Conservation (phyloP, 352 stramenopile genomes). For the Globisporangium barbulae region DNA sequence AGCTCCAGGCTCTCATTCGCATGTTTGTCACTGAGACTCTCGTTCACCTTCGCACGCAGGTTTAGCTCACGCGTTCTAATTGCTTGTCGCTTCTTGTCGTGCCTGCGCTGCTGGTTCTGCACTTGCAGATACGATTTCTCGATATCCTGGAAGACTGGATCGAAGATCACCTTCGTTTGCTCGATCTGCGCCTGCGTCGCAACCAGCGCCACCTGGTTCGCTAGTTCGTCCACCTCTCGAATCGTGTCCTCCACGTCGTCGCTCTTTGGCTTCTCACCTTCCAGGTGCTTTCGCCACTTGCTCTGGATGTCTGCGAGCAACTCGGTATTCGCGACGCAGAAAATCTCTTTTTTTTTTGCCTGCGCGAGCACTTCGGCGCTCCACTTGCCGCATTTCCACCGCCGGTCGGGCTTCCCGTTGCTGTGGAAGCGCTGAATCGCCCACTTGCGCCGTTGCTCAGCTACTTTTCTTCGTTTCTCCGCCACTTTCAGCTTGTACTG, state of each 20-base stretch:
- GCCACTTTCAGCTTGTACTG: conserved; percentile 33
- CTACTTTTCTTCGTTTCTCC: conserved; percentile 33
- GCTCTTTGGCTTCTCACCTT: conserved; percentile 3
- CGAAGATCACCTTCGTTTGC: conserved; percentile 59
- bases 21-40: background rate
- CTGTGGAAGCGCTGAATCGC: conserved; percentile 41
- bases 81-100: conserved; percentile 14
- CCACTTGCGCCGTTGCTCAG: conserved; percentile 53
- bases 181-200: conserved; percentile 49
- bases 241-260: conserved; percentile 27
- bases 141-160: conserved; percentile 56
- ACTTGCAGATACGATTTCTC: conserved; percentile 40
- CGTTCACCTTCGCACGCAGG: background rate
- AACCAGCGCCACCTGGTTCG: conserved; percentile 44
- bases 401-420: conserved; percentile 59
- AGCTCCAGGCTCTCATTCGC: conserved; percentile 1
- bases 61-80: background rate
- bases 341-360: conserved; percentile 44
- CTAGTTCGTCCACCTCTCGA: conserved; percentile 31
- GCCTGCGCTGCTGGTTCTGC: conserved; percentile 29
- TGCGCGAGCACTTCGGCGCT: conserved; percentile 40
- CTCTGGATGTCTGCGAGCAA: conserved; percentile 47
- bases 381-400: conserved; percentile 51
- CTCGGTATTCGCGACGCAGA: conserved; percentile 49
- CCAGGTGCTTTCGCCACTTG: conserved; percentile 42